Percentiles rank a stretch among this genome's conserved stretches.
Conservation (phyloP, 163 green algal species). For the Scenedesmus sp. region DNA sequence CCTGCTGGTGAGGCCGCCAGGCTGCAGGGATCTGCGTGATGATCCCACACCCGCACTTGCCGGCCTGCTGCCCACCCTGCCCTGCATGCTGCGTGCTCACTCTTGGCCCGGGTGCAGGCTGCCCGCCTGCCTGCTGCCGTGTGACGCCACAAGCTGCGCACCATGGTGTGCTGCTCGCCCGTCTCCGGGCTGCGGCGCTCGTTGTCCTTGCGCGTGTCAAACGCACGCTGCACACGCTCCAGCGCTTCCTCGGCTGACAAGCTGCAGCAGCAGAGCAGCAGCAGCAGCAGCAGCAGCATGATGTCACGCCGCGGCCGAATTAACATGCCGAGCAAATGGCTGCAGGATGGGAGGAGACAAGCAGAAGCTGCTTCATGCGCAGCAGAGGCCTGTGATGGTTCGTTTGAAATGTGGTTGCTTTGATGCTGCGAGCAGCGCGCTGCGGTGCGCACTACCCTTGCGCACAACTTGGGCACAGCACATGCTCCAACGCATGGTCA, state of each 20-base stretch:
- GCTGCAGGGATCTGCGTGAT: no score
- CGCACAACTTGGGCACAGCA: constrained; percentile 84
- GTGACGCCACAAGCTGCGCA: constrained; percentile 50
- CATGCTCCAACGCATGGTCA: constrained; percentile 80
- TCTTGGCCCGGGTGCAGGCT: constrained; percentile 12
- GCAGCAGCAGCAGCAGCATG: no score
- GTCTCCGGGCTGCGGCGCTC: constrained; percentile 65
- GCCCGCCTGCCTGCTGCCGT: neutral
- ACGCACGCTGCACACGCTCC: constrained; percentile 79
- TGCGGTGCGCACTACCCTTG: constrained; percentile 50
- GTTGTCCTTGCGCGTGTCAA: constrained; percentile 77
- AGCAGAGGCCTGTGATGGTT: no score
- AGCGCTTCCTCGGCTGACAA: constrained; percentile 82
- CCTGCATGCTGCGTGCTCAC: neutral
- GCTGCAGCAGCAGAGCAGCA: no score
- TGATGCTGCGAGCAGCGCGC: no score
- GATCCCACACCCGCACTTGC: no score
- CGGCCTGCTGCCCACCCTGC: no score
- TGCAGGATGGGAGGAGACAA: no score
- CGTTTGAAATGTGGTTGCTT: no score
- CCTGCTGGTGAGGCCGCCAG: no score
- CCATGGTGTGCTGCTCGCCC: constrained; percentile 68
- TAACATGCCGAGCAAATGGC: neutral
- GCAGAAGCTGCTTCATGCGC: no score
- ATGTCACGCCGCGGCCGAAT: no score